phyloP scores from a whole-genome alignment of 2,329 filamentous ascomycete genomes.

The Emmonsiellopsis sp. region DNA sequence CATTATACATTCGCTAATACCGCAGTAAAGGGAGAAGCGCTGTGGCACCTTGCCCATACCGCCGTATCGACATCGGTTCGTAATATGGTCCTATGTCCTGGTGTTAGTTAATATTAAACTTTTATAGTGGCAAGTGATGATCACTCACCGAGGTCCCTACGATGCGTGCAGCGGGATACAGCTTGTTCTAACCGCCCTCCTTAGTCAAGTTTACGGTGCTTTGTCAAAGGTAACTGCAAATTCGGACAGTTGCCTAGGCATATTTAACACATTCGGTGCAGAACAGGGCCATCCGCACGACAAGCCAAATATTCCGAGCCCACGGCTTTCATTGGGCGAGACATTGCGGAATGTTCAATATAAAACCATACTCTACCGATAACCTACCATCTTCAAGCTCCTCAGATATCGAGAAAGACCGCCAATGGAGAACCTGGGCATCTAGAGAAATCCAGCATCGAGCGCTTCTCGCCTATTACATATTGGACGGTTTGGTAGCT shows the following conservation, averaged over 20 bases:
- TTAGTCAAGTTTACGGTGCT: constrained; percentile 37
- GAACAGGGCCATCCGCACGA: constrained; percentile 35
- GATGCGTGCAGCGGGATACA: constrained; percentile 38
- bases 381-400: constrained; percentile 27
- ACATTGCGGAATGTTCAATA: constrained; percentile 37
- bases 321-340: constrained; percentile 39
- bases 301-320: constrained; percentile 37
- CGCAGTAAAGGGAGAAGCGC: constrained; percentile 27
- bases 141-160: constrained; percentile 34
- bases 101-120: background rate
- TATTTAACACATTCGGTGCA: constrained; percentile 6
- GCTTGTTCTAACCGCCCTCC: constrained; percentile 34
- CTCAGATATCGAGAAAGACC: constrained; percentile 27
- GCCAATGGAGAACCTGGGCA: constrained; percentile 35
- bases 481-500: constrained; percentile 37
- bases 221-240: constrained; percentile 26
- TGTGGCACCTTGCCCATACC: constrained; percentile 38
- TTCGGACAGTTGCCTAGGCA: background rate
- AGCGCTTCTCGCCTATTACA: constrained; percentile 36
- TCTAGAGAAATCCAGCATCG: constrained; percentile 38
- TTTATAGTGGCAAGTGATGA: constrained; percentile 34
- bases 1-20: background rate
- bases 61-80: constrained; percentile 35
- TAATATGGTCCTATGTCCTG: background rate
- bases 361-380: constrained; percentile 23